These are phyloP conservation scores for Leptographium wingfieldii DNA, from an alignment of 2,329 filamentous ascomycete species.

Conservation along the genomic window DNA sequence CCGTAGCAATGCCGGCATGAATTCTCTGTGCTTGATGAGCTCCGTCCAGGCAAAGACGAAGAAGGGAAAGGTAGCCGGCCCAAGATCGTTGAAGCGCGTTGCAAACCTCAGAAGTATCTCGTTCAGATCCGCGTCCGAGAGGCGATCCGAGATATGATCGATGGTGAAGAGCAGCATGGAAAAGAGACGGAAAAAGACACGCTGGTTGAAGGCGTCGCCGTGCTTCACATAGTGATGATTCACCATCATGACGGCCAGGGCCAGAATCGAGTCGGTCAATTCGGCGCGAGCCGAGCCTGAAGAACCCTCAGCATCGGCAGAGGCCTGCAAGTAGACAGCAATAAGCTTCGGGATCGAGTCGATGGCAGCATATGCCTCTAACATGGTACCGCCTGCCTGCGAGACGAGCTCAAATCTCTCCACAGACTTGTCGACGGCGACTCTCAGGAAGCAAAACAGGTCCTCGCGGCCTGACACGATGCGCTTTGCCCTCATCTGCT, in stretches of 20 bases:
- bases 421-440: conserved; percentile 69
- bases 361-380: conserved; percentile 45
- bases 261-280: conserved; percentile 67
- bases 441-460: conserved; percentile 65
- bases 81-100: conserved; percentile 56
- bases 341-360: conserved; percentile 79
- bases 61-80: conserved; percentile 64
- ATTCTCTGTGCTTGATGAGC: conserved; percentile 71
- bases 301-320: conserved; percentile 42
- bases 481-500: conserved; percentile 65
- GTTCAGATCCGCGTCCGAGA: conserved; percentile 48
- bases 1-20: conserved; percentile 66
- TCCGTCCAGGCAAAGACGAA: conserved; percentile 80
- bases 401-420: conserved; percentile 63
- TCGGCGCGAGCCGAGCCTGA: conserved; percentile 43
- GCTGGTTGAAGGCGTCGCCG: conserved; percentile 71
- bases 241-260: conserved; percentile 66
- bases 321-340: conserved; percentile 60
- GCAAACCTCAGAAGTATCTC: conserved; percentile 63
- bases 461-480: conserved; percentile 65
- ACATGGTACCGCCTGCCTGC: conserved; percentile 45
- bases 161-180: conserved; percentile 57
- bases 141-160: conserved; percentile 37
- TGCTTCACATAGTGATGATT: conserved; percentile 75
- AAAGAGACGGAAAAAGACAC: conserved; percentile 83